Base-by-base conservation (phyloP, 495 filamentous ascomycete genomes). In the Evansstolkia leycettana region DNA sequence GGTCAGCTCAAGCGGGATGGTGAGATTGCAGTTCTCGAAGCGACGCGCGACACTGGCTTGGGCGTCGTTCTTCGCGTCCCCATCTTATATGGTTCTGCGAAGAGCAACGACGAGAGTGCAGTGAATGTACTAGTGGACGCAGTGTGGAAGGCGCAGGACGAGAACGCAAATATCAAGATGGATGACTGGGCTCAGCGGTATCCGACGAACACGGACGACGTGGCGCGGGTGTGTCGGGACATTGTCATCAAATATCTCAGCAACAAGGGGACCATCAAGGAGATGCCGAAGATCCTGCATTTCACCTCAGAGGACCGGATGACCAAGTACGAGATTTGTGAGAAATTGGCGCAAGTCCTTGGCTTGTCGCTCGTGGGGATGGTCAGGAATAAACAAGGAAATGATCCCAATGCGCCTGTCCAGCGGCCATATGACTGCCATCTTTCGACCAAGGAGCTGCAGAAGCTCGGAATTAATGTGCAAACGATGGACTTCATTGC, bases 321-420 rank as follows among this genome's bases (percentile, higher is more conserved):
- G 60, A 94, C 88, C 30, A 94, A 94, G 64, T 94, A 88, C 51
- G 76, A 88, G 56, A 94, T 95, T 29, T 88, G 82, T 51, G 60
- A 86, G 60, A 60, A 74, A 13, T 73, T 95, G 48, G 82, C 75
- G 11, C 76, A 87, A 41, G 83, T 94, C 37, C 69, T 89, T 62
- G 85, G 84, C 1, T 53, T 92, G 33, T 65, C 81, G 6, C 57
- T 86, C n/a, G 68, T 73, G 24, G 70, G 73, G 17, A 79, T 95
- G 56, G 65, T 71, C 41, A 59, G 75, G 8, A 84, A 85, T 46
- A 69, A 78, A 36, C 68, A 86, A 48, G 80, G 77, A 4, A 82
- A 84, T 46, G 82, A 89, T 36, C 82, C 80, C 17, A 78, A 75
- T 25, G 76, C 76, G 17, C 64, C 67, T 15, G 83, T 86, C 11